phyloP scores from a whole-genome alignment of 2,329 filamentous ascomycete genomes.

The Exophiala phaeomuriformis region DNA sequence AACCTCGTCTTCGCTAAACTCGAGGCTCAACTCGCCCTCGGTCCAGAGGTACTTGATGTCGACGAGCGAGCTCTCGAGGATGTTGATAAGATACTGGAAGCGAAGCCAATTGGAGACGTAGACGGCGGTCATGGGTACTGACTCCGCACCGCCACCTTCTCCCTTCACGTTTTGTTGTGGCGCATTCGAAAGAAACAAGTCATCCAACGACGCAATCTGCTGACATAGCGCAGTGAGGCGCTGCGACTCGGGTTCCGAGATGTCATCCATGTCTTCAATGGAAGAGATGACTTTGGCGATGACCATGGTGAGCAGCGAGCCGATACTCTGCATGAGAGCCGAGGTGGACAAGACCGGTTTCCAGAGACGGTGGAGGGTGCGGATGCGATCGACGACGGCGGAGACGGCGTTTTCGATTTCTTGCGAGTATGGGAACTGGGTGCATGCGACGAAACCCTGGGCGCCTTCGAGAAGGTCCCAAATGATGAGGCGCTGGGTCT shows the following conservation, averaged over 20 bases:
- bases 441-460: slow-evolving; percentile 55
- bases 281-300: slow-evolving; percentile 55
- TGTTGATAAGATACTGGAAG: slow-evolving; percentile 58
- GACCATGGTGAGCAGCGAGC: slow-evolving; percentile 51
- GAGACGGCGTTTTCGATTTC: slow-evolving; percentile 55
- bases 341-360: slow-evolving; percentile 52
- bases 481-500: slow-evolving; percentile 56
- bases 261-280: slow-evolving; percentile 56
- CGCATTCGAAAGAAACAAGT: slow-evolving; percentile 48
- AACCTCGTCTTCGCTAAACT: slow-evolving; percentile 56
- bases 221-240: slow-evolving; percentile 53
- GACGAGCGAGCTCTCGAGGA: slow-evolving; percentile 55
- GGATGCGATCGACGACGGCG: slow-evolving; percentile 52
- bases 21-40: slow-evolving; percentile 56
- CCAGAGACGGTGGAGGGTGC: slow-evolving; percentile 52
- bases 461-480: slow-evolving; percentile 56
- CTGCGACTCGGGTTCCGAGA: slow-evolving; percentile 56
- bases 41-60: slow-evolving; percentile 61
- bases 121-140: slow-evolving; percentile 50
- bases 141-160: slow-evolving; percentile 23
- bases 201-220: slow-evolving; percentile 48
- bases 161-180: slow-evolving; percentile 28
- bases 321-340: slow-evolving; percentile 55
- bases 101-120: slow-evolving; percentile 59
- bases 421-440: slow-evolving; percentile 50